These are phyloP conservation scores for Sarocladiaceae sp. DNA, from an alignment of 2,329 filamentous ascomycete species.

Conservation along the genomic window DNA sequence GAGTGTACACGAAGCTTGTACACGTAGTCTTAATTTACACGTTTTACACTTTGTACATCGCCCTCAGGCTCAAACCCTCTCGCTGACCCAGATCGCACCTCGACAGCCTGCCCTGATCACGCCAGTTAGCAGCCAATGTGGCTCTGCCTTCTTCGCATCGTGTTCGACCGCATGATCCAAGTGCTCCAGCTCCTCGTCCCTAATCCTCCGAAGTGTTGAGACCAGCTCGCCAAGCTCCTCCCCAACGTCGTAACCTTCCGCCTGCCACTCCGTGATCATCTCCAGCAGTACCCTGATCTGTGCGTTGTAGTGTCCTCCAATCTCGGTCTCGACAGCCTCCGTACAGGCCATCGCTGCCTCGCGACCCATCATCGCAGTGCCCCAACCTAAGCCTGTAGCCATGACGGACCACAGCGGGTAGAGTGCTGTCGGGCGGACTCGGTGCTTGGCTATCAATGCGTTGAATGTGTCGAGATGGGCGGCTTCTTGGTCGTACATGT, in stretches of 20 bases:
- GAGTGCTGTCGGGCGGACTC: conserved; percentile 86
- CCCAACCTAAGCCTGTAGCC: conserved; percentile 81
- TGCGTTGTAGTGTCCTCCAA: conserved; percentile 90
- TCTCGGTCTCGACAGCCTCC: conserved; percentile 97
- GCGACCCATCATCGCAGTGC: conserved; percentile 80
- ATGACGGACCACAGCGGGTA: conserved; percentile 85
- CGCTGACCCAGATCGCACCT: conserved; percentile 88
- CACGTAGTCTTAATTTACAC: not conserved
- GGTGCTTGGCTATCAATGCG: conserved; percentile 73
- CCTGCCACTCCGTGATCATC: conserved; percentile 75
- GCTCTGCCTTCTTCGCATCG: conserved; percentile 83
- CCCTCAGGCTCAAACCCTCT: conserved; percentile 51
- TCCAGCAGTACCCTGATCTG: conserved; percentile 79
- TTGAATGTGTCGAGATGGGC: conserved; percentile 87
- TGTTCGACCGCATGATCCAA: conserved; percentile 92
- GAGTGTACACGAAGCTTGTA: not conserved
- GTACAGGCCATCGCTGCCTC: conserved; percentile 99
- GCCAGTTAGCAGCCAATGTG: conserved; percentile 83
- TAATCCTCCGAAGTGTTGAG: conserved; percentile 70
- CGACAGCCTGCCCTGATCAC: conserved; percentile 87
- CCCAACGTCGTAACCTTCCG: conserved; percentile 73
- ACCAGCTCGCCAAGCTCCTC: conserved; percentile 72
- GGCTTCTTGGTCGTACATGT: conserved; percentile 98
- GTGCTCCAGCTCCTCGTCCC: conserved; percentile 96
- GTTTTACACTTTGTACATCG: not conserved